Evolutionary conservation across 1,284 basidiomycete genomes (phyloP).

Genomic region (Phlebopus sp.): DNA sequence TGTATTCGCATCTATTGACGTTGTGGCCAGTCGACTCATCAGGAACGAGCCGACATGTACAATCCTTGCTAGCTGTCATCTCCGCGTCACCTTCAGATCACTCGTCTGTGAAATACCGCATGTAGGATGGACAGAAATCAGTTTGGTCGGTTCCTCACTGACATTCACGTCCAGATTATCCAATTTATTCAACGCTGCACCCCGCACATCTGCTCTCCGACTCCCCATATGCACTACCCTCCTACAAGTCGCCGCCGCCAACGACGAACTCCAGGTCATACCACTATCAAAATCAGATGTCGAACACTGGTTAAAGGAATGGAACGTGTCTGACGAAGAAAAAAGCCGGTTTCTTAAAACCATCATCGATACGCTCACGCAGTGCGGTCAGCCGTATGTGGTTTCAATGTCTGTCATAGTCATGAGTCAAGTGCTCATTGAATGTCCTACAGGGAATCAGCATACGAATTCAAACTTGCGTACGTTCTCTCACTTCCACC

Average conservation of each 20-base stretch:
- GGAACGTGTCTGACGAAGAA: constrained; percentile 66
- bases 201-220: constrained; percentile 67
- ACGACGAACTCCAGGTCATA: constrained; percentile 69
- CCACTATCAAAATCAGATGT: constrained; percentile 62
- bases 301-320: constrained; percentile 75
- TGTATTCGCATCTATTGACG: constrained; percentile 67
- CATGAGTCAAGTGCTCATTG: neutral
- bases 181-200: constrained; percentile 84
- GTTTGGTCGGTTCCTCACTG: constrained; percentile 6
- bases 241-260: constrained; percentile 60
- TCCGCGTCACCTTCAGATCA: constrained; percentile 52
- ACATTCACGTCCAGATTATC: constrained; percentile 56
- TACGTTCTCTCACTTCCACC: constrained; percentile 60
- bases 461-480: constrained; percentile 64
- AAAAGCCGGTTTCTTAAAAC: constrained; percentile 70
- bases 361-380: constrained; percentile 63
- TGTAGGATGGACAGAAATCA: constrained; percentile 43
- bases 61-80: constrained; percentile 53
- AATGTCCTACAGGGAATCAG: constrained; percentile 40
- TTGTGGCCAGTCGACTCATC: constrained; percentile 53
- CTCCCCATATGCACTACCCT: constrained; percentile 66
- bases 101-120: constrained; percentile 61
- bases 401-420: neutral
- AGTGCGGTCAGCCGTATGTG: constrained; percentile 56
- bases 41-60: constrained; percentile 52